These are phyloP conservation scores for Whalleya microplaca DNA, from an alignment of 2,329 filamentous ascomycete species.

Conservation along the genomic window DNA sequence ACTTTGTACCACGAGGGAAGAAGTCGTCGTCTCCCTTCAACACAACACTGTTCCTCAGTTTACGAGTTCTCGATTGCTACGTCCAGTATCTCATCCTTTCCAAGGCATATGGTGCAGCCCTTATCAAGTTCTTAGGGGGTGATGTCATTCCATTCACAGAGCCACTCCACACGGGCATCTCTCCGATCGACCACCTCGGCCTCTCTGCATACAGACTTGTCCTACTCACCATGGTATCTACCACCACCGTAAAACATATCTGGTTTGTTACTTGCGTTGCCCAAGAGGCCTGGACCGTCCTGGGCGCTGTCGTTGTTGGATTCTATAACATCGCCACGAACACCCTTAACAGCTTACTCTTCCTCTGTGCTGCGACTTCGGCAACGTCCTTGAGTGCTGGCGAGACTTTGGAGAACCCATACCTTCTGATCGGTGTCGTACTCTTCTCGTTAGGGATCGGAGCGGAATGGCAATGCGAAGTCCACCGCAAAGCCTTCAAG, in stretches of 20 bases:
- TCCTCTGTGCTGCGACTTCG: background rate
- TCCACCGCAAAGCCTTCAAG: constrained; percentile 48
- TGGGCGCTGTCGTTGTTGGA: background rate
- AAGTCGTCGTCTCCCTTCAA: background rate
- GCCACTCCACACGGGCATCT: background rate
- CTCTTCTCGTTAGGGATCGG: background rate
- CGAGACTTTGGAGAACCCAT: background rate
- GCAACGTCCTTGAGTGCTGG: background rate
- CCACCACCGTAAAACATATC: background rate
- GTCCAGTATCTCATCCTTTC: background rate
- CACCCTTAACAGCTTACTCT: background rate
- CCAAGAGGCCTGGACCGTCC: background rate
- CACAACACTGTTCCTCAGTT: background rate
- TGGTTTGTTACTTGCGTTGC: background rate
- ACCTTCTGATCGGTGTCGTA: background rate
- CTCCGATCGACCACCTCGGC: background rate
- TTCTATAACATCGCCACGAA: background rate
- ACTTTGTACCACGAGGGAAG: background rate
- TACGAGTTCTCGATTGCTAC: background rate
- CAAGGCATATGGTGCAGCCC: background rate
- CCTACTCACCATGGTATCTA: background rate
- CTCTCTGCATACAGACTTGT: background rate
- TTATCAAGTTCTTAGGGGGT: background rate
- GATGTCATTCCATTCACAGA: background rate
- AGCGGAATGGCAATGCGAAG: background rate